Conservation (phyloP, 108 stramenopile species). For the Nitzschia putrida region DNA sequence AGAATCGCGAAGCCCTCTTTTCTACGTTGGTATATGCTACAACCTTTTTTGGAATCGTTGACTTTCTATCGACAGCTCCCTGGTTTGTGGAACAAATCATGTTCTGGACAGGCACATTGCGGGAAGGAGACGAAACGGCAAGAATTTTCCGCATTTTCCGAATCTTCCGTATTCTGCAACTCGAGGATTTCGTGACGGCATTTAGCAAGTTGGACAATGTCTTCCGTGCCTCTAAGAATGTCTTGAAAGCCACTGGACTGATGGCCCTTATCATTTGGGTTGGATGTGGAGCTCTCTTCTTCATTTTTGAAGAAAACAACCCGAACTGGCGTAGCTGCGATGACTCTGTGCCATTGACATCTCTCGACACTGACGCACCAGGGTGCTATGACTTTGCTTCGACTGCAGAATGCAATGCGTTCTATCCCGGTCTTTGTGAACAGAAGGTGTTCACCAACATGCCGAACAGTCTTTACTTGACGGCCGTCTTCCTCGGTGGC, state of each 20-base stretch:
- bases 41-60: slow-evolving; percentile 92
- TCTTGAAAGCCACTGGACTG: slow-evolving; percentile 87
- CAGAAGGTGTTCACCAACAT: slow-evolving; percentile 82
- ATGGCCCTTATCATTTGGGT: slow-evolving; percentile 92
- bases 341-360: slow-evolving; percentile 57
- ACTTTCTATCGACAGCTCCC: slow-evolving; percentile 79
- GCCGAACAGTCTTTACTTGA: slow-evolving; percentile 86
- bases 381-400: slow-evolving; percentile 80
- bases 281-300: slow-evolving; percentile 86
- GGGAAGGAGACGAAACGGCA: slow-evolving; percentile 54
- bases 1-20: slow-evolving; percentile 82
- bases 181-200: slow-evolving; percentile 87
- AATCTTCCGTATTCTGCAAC: slow-evolving; percentile 87
- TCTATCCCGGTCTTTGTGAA: slow-evolving; percentile 74
- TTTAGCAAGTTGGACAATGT: slow-evolving; percentile 94
- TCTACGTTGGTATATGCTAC: slow-evolving; percentile 73
- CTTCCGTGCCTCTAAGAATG: slow-evolving; percentile 77
- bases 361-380: slow-evolving; percentile 28
- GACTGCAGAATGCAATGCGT: slow-evolving; percentile 62
- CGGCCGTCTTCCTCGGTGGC: slow-evolving; percentile 88
- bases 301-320: slow-evolving; percentile 83
- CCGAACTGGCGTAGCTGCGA: slow-evolving; percentile 80
- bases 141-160: slow-evolving; percentile 84
- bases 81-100: slow-evolving; percentile 80
- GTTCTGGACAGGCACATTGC: slow-evolving; percentile 44